These are phyloP conservation scores for Phytophthora agathidicida DNA, from an alignment of 352 stramenopile species.

Conservation along the genomic window DNA sequence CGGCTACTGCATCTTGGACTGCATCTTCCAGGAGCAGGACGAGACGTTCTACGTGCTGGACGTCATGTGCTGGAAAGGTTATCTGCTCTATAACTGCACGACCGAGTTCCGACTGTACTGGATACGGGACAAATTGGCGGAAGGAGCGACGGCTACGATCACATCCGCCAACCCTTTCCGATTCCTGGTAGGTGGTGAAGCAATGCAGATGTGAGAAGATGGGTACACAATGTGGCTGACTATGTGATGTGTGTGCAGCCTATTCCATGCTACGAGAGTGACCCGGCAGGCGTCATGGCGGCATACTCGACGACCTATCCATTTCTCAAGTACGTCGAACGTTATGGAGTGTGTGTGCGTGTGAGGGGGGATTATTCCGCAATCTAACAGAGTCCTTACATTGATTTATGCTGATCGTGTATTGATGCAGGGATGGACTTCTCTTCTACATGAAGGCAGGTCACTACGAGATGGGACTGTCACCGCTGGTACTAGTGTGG, in stretches of 20 bases:
- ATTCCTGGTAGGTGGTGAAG: constrained; percentile 65
- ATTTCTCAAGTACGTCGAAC: constrained; percentile 80
- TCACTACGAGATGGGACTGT: constrained; percentile 90
- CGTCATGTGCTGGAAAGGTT: constrained; percentile 95
- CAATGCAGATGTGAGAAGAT: neutral
- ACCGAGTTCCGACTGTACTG: constrained; percentile 93
- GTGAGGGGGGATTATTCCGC: neutral
- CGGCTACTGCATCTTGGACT: constrained; percentile 91
- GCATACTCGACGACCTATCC: constrained; percentile 84
- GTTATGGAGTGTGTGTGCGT: neutral
- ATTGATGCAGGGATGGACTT: constrained; percentile 75
- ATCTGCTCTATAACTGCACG: constrained; percentile 93
- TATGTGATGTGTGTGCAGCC: constrained; percentile 57
- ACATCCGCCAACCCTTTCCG: constrained; percentile 74
- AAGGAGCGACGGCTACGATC: constrained; percentile 55
- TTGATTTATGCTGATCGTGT: constrained; percentile 1
- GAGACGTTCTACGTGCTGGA: constrained; percentile 93
- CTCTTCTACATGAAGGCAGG: constrained; percentile 91
- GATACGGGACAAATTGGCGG: constrained; percentile 90
- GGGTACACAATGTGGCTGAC: too few relatives aligned
- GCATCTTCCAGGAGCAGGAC: constrained; percentile 91
- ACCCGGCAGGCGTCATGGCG: constrained; percentile 67
- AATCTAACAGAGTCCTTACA: constrained; percentile 1
- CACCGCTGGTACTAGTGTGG: constrained; percentile 89
- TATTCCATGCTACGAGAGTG: constrained; percentile 88